Conservation (phyloP, 257 asterid species). For the Petunia secreta region DNA sequence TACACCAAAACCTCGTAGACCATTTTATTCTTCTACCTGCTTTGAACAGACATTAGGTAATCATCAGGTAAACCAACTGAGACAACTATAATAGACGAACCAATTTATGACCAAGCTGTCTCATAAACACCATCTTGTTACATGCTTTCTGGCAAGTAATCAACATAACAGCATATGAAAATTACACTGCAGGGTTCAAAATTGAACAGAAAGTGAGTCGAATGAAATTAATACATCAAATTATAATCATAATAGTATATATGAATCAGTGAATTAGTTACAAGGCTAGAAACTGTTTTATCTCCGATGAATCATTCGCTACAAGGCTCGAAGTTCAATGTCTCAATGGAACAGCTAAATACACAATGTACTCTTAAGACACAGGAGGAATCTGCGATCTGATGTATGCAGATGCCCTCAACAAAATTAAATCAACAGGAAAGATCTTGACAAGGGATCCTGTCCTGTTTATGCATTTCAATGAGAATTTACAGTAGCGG, state of each 20-base stretch:
- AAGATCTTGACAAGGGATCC: conserved; percentile 37
- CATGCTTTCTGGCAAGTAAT: conserved; percentile 1
- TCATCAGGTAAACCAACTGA: not conserved
- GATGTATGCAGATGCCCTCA: conserved; percentile 29
- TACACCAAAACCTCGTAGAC: not conserved
- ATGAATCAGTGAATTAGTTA: conserved; percentile 29
- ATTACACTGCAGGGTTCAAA: not conserved
- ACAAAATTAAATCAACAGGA: conserved; percentile 38
- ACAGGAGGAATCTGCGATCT: conserved; percentile 32
- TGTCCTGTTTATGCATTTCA: conserved; percentile 39
- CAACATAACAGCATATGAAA: not conserved
- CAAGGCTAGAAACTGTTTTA: conserved; percentile 30
- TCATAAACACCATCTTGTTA: conserved; percentile 14
- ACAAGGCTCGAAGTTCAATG: conserved; percentile 35
- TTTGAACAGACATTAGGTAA: not conserved
- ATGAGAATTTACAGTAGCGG: conserved; percentile 35
- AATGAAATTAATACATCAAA: not conserved
- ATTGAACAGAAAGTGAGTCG: not conserved
- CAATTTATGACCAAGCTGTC: not conserved
- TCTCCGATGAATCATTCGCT: conserved; percentile 29
- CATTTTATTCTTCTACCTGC: not conserved
- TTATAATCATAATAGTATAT: not conserved
- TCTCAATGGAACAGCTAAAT: conserved; percentile 18
- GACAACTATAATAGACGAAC: not conserved
- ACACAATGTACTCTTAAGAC: conserved; percentile 29